Evolutionary conservation across 768 basidiomycete genomes (phyloP).

Genomic region (Lanmaoa pseudosensibilis): DNA sequence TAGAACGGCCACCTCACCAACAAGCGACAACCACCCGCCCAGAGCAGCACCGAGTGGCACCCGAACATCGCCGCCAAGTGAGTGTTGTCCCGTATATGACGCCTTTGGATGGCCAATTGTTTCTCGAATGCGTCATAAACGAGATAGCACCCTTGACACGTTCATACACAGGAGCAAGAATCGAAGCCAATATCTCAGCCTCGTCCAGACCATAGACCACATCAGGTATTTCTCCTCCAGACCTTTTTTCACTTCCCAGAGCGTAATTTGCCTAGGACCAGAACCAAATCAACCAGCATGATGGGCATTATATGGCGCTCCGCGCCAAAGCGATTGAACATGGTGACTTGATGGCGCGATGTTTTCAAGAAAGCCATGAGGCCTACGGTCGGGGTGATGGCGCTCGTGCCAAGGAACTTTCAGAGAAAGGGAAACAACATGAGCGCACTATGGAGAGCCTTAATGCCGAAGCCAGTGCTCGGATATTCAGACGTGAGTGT

Average conservation of each 20-base stretch:
- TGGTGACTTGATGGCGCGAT: conserved; percentile 74
- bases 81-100: conserved; percentile 7
- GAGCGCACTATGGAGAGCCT: conserved; percentile 73
- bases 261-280: conserved; percentile 37
- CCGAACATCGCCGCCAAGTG: conserved; percentile 15
- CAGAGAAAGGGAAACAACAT: conserved; percentile 77
- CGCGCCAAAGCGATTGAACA: conserved; percentile 76
- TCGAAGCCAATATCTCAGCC: conserved; percentile 18
- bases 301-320: conserved; percentile 67
- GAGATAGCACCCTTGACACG: conserved; percentile 3
- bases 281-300: conserved; percentile 64
- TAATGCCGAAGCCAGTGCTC: conserved; percentile 80
- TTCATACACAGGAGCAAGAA: conserved; percentile 16
- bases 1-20: conserved; percentile 13
- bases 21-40: conserved; percentile 3
- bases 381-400: conserved; percentile 76
- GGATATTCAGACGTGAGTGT: conserved; percentile 73
- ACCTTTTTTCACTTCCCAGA: background rate
- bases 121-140: conserved; percentile 2
- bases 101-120: background rate
- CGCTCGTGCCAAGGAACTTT: conserved; percentile 78
- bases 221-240: conserved; percentile 14
- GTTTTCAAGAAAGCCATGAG: conserved; percentile 69
- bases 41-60: background rate
- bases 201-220: conserved; percentile 14